These are phyloP conservation scores for Colletotrichum sp. DNA, from an alignment of 2,329 filamentous ascomycete genomes.

Conservation along the genomic window DNA sequence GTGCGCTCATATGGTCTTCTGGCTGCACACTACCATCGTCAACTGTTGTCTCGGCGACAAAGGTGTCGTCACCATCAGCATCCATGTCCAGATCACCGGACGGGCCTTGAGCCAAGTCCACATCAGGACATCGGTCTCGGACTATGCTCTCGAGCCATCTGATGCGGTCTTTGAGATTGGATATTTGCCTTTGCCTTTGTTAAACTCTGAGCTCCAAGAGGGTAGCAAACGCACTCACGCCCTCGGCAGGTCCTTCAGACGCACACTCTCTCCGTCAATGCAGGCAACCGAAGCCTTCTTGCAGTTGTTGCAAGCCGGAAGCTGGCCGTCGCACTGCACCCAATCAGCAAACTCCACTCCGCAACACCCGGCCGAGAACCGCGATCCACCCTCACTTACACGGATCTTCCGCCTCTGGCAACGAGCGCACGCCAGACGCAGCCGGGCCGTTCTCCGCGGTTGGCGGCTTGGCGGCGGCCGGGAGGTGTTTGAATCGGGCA, in stretches of 20 bases:
- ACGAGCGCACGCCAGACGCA: slow-evolving; percentile 27
- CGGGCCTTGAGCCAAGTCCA: slow-evolving; percentile 38
- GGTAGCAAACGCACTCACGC: slow-evolving; percentile 32
- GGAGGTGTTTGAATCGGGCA: slow-evolving; percentile 1
- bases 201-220: neutral
- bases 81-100: neutral
- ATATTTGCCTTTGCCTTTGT: slow-evolving; percentile 21
- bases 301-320: slow-evolving; percentile 48
- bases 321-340: slow-evolving; percentile 47
- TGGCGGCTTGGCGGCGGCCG: slow-evolving; percentile 22
- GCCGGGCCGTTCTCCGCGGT: slow-evolving; percentile 28
- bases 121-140: slow-evolving; percentile 42
- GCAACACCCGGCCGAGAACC: neutral
- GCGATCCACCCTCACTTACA: slow-evolving; percentile 32
- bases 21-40: slow-evolving; percentile 1
- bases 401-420: slow-evolving; percentile 57
- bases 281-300: slow-evolving; percentile 45
- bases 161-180: slow-evolving; percentile 44
- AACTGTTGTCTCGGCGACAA: slow-evolving; percentile 15
- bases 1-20: slow-evolving; percentile 13
- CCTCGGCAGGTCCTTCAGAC: slow-evolving; percentile 43
- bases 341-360: neutral
- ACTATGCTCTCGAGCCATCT: slow-evolving; percentile 53
- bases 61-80: neutral
- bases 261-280: slow-evolving; percentile 47